Conservation (phyloP, 179 eudicot genomes). For the Pouteria campechiana region DNA sequence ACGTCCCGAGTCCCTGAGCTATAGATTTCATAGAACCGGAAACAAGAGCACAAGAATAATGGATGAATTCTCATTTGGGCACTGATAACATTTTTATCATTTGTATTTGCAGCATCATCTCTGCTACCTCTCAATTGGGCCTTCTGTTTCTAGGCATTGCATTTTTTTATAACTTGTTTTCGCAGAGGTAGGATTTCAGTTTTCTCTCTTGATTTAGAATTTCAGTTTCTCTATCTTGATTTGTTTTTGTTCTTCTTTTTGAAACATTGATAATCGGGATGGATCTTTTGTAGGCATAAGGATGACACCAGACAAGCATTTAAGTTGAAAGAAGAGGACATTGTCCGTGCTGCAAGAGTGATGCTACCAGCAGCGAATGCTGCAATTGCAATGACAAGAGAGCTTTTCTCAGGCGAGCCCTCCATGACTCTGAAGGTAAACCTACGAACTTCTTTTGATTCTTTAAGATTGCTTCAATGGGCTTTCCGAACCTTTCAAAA, state of each 20-base stretch:
- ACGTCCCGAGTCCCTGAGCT: too few relatives aligned
- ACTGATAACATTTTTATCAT: background rate
- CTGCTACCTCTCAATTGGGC: constrained; percentile 67
- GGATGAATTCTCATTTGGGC: background rate
- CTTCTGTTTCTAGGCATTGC: constrained; percentile 63
- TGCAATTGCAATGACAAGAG: constrained; percentile 39
- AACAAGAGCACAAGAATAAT: too few relatives aligned
- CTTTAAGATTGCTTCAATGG: background rate
- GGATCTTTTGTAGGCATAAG: constrained; percentile 26
- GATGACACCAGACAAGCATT: constrained; percentile 17
- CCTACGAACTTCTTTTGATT: background rate
- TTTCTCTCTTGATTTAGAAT: background rate
- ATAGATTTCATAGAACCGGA: too few relatives aligned
- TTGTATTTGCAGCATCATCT: constrained; percentile 47
- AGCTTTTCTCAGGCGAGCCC: constrained; percentile 92
- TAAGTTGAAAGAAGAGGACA: constrained; percentile 64
- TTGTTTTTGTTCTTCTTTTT: background rate
- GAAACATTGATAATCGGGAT: too few relatives aligned
- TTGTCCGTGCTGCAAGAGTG: constrained; percentile 45
- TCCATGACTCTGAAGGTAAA: constrained; percentile 84
- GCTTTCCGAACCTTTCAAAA: too few relatives aligned
- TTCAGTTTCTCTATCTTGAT: background rate
- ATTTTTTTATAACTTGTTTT: constrained; percentile 54
- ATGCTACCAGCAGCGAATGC: constrained; percentile 68
- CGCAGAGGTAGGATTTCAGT: constrained; percentile 36